phyloP scores from a whole-genome alignment of 2,329 filamentous ascomycete species.

The Colletotrichum australisinense region DNA sequence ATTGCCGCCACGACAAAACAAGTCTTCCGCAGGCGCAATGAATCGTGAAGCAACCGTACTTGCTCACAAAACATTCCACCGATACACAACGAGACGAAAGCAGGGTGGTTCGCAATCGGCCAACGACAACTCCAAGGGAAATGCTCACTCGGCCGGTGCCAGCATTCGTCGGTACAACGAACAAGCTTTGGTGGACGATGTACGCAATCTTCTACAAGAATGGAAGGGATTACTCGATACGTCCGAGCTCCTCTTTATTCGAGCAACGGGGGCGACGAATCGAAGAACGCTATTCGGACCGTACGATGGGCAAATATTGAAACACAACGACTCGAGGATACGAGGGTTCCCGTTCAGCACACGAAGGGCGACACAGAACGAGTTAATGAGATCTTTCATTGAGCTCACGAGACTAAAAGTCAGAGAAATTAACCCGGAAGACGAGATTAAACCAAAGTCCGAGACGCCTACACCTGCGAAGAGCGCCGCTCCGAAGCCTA shows the following conservation, averaged over 20 bases:
- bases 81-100: constrained; percentile 95
- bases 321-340: constrained; percentile 81
- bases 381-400: constrained; percentile 93
- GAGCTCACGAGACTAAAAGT: constrained; percentile 94
- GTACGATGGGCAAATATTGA: constrained; percentile 88
- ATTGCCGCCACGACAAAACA: constrained; percentile 81
- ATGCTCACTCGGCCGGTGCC: constrained; percentile 93
- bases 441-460: constrained; percentile 58
- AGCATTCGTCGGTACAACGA: constrained; percentile 94
- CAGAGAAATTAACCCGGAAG: constrained; percentile 77
- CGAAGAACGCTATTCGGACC: constrained; percentile 88
- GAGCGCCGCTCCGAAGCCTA: constrained; percentile 53
- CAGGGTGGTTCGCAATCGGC: constrained; percentile 96
- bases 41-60: constrained; percentile 89
- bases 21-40: constrained; percentile 75
- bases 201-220: constrained; percentile 81
- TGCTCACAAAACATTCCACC: constrained; percentile 97
- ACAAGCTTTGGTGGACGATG: constrained; percentile 87
- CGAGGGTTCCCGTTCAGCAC: constrained; percentile 95
- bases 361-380: constrained; percentile 88
- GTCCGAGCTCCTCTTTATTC: constrained; percentile 86
- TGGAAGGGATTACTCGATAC: constrained; percentile 91
- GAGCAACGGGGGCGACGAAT: constrained; percentile 89
- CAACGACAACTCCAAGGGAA: constrained; percentile 93
- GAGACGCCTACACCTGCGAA: constrained; percentile 48